These are phyloP conservation scores for Tricholomella constricta DNA, from an alignment of 768 basidiomycete genomes.

Conservation along the genomic window DNA sequence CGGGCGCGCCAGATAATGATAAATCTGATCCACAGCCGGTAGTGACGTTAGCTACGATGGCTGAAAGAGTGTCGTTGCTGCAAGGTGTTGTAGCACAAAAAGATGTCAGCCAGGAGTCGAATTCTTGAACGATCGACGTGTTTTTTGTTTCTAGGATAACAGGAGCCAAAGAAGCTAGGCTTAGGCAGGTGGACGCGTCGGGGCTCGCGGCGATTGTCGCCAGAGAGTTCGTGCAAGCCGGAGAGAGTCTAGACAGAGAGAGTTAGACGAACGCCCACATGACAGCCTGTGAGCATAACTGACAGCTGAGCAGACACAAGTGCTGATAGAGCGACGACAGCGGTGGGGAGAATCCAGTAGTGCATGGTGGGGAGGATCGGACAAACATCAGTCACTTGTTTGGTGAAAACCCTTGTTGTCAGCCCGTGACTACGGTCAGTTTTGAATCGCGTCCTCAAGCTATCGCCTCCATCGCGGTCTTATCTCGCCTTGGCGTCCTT, in stretches of 20 bases:
- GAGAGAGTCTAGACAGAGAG: conserved; percentile 40
- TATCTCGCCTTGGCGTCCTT: too few relatives aligned
- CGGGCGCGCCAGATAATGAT: conserved; percentile 15
- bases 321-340: background rate
- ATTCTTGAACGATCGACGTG: conserved; percentile 42
- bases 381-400: background rate
- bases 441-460: too few relatives aligned
- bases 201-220: conserved; percentile 42
- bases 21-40: conserved; percentile 44
- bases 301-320: background rate
- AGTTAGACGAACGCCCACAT: background rate
- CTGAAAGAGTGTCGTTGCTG: conserved; percentile 56
- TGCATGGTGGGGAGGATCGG: background rate
- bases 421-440: too few relatives aligned
- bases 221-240: conserved; percentile 49
- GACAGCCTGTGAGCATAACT: background rate
- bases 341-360: background rate
- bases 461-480: too few relatives aligned
- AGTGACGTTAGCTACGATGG: conserved; percentile 54
- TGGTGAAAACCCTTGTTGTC: too few relatives aligned
- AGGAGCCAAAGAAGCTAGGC: conserved; percentile 41
- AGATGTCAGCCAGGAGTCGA: conserved; percentile 61
- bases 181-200: conserved; percentile 51
- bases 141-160: conserved; percentile 33
- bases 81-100: conserved; percentile 55